A percentile compares a stretch with the other conserved stretches of the same genome.
These are phyloP conservation scores for Termitomyces sp. DNA, from an alignment of 768 basidiomycete genomes.

Conservation along the genomic window DNA sequence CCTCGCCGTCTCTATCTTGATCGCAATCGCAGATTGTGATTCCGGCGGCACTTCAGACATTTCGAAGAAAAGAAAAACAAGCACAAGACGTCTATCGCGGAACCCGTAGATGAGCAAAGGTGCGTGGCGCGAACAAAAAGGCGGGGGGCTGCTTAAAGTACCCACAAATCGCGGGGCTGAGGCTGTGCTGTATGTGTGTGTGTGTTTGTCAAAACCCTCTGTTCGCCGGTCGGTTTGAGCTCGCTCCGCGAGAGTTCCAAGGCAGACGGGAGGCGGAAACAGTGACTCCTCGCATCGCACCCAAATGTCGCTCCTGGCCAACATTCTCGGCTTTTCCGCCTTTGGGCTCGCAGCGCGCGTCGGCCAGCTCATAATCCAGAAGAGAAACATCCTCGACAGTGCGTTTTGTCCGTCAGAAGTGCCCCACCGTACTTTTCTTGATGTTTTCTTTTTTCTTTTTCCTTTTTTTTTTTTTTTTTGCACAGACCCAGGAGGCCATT, in stretches of 20 bases:
- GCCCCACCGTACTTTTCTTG: background rate
- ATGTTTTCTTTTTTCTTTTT: background rate
- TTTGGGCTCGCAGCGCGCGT: conserved; percentile 81
- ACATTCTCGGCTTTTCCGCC: conserved; percentile 69
- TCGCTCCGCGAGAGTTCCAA: too few species aligned
- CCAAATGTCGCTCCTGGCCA: conserved; percentile 59
- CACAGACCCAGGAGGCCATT: conserved; percentile 68
- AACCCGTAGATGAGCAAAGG: conserved; percentile 6
- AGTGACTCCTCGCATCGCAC: background rate
- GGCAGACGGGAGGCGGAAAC: background rate
- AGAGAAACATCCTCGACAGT: conserved; percentile 76
- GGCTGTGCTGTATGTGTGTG: conserved; percentile 31
- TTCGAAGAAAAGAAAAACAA: background rate
- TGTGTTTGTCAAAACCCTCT: conserved; percentile 18
- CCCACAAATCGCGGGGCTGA: conserved; percentile 19
- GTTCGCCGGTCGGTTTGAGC: too few species aligned
- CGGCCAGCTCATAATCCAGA: conserved; percentile 85
- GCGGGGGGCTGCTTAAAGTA: background rate
- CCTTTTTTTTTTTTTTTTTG: too few species aligned
- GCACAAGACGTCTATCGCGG: background rate
- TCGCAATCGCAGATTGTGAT: conserved; percentile 22
- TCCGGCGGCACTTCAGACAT: conserved; percentile 22
- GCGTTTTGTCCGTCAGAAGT: conserved; percentile 25
- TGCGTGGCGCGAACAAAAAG: conserved; percentile 9
- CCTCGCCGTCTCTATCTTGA: conserved; percentile 56